phyloP scores from a whole-genome alignment of 1,139 yeast species.

The Geotrichum klebahnii region DNA sequence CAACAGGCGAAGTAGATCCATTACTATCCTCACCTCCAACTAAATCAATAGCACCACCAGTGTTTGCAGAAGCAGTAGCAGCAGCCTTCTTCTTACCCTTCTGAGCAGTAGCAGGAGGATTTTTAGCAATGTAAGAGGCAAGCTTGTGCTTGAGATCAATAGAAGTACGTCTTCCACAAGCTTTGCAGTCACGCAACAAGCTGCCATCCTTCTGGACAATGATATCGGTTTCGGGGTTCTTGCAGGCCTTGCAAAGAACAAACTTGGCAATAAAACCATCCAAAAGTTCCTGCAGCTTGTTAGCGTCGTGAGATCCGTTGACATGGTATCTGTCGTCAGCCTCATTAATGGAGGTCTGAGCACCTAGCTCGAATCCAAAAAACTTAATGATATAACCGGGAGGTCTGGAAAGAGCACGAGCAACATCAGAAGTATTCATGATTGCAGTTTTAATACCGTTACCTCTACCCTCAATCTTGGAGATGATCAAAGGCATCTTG shows the following conservation, averaged over 20 bases:
- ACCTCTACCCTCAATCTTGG: constrained; percentile 98
- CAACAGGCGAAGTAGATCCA: constrained; percentile 37
- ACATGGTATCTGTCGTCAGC: constrained; percentile 82
- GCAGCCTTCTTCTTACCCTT: constrained; percentile 53
- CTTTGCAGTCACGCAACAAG: constrained; percentile 91
- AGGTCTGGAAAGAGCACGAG: constrained; percentile 91
- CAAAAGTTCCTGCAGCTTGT: constrained; percentile 84
- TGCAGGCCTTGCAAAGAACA: constrained; percentile 90
- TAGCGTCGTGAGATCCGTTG: constrained; percentile 91
- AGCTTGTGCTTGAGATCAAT: constrained; percentile 86
- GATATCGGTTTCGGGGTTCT: constrained; percentile 96
- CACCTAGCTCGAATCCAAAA: constrained; percentile 96
- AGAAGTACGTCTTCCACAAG: constrained; percentile 88
- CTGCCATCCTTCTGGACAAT: constrained; percentile 71
- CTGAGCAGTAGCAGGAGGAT: constrained; percentile 72
- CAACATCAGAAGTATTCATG: constrained; percentile 85
- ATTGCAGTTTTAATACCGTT: constrained; percentile 97
- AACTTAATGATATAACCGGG: constrained; percentile 86
- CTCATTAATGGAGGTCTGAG: constrained; percentile 81
- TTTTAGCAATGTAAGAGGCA: constrained; percentile 80
- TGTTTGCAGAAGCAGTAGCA: constrained; percentile 89
- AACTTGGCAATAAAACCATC: constrained; percentile 93
- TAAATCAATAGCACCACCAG: constrained; percentile 76
- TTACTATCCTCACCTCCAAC: constrained; percentile 33
- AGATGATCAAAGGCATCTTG: constrained; percentile 96